Evolutionary conservation across 1,139 yeast species (phyloP), one percentile per base, ranked within the genome.

Genomic region (Candida sanyaensis): DNA sequence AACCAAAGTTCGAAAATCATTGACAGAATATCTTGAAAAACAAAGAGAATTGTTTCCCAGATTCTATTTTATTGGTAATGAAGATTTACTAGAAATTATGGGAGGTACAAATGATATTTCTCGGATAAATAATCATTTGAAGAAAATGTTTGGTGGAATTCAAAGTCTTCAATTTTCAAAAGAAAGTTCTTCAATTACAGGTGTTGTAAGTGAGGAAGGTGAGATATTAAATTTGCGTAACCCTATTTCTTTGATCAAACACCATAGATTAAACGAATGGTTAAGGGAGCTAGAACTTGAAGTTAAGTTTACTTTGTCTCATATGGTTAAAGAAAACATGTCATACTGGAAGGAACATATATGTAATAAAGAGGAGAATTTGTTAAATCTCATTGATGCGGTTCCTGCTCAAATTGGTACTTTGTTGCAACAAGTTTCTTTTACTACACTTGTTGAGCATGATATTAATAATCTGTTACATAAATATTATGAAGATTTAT

Each of bases 1-100:
- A 37, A 61, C 59, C 2, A 81, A 77, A 54, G 80, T 90, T 2
- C 78, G 85, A 46, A 80, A 78, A 47, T 86, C 97, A 0, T 73
- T 93, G 13, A 76, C 85, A 2, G 95, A 88, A 12, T 93, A 85
- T 61, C 73, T 92, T 42, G 97, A 92, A 57, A 80, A 78, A 41
- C 96, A 92, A 59, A 71, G 98, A 54, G 86, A 81, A 43, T 54
- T 77, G 2, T 92, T 87, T 58, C 93, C 97, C 0, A 74, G 98
- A 41, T 87, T 92, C 51, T 91, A 86, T 58, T 92, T 93, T 60
- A 71, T 93, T 36, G 97, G 98, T 6, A 93, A 93, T 60, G 97
- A 91, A 54, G 97, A 92, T 61, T 69, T 93, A 37, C 68, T 93
- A 36, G 96, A 90, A 53, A 79, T 93, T 37, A 79, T 93, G 47